These are phyloP conservation scores for Crithidia expoeki DNA, from an alignment of 208 protist species.

Conservation along the genomic window DNA sequence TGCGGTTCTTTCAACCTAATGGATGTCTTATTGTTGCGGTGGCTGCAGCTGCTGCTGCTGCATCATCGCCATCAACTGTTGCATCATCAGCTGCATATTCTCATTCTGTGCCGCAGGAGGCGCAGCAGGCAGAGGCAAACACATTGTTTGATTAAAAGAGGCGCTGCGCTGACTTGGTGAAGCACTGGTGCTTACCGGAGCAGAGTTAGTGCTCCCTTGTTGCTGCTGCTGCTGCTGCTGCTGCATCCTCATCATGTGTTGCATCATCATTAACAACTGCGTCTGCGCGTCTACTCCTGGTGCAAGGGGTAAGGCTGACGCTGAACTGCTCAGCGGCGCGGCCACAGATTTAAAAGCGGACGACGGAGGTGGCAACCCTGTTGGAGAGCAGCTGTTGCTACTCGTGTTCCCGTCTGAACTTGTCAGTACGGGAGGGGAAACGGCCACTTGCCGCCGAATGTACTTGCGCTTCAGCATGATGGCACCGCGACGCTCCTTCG, in stretches of 20 bases:
- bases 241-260: conserved; percentile 41
- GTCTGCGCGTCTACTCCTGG: conserved; percentile 21
- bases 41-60: conserved; percentile 38
- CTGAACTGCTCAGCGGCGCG: background rate
- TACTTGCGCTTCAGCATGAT: conserved; percentile 29
- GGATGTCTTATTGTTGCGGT: background rate
- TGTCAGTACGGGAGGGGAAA: background rate
- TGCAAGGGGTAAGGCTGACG: background rate
- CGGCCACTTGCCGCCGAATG: background rate
- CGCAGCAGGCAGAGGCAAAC: background rate
- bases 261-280: conserved; percentile 54
- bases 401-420: background rate
- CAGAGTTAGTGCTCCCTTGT: background rate
- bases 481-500: conserved; percentile 38
- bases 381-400: conserved; percentile 11
- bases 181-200: background rate
- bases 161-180: conserved; percentile 10
- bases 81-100: conserved; percentile 28
- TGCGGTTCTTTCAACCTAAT: background rate
- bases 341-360: background rate
- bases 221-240: conserved; percentile 32
- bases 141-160: background rate
- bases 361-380: background rate
- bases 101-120: conserved; percentile 12
- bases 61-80: conserved; percentile 49